These are phyloP conservation scores for Tinospora cordifolia DNA, from an alignment of 164 flowering plant species.

Conservation along the genomic window DNA sequence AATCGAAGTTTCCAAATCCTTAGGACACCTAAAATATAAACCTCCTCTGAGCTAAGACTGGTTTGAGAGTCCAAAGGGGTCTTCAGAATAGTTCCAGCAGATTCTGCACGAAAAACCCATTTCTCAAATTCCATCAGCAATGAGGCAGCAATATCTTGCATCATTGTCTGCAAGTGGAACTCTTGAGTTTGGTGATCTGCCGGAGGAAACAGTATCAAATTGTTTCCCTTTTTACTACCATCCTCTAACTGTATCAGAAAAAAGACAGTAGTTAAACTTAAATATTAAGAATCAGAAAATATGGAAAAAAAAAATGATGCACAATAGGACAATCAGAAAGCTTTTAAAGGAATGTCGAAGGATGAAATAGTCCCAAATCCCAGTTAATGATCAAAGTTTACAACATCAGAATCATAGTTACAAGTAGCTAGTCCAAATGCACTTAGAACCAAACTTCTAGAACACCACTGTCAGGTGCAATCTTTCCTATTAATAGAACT, in stretches of 20 bases:
- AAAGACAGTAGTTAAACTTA: slow-evolving; percentile 10
- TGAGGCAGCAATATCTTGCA: slow-evolving; percentile 98
- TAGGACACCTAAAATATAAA: slow-evolving; percentile 83
- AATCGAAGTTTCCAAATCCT: slow-evolving; percentile 27
- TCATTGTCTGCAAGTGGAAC: slow-evolving; percentile 86
- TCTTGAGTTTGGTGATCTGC: slow-evolving; percentile 85
- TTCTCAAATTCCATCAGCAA: slow-evolving; percentile 96
- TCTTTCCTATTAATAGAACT: not conserved
- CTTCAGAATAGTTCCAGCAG: slow-evolving; percentile 90
- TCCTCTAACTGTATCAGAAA: slow-evolving; percentile 59
- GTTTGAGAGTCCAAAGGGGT: slow-evolving; percentile 99
- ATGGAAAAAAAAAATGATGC: not conserved
- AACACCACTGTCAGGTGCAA: not conserved
- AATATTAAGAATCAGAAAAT: not conserved
- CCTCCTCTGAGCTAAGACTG: slow-evolving; percentile 99
- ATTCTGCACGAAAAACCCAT: slow-evolving; percentile 96
- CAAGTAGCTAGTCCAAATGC: not conserved
- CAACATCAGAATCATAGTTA: not conserved
- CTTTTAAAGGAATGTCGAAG: not conserved
- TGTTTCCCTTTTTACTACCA: slow-evolving; percentile 51
- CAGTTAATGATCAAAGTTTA: not conserved
- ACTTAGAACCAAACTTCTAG: not conserved
- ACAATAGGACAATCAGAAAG: not conserved
- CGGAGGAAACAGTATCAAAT: slow-evolving; percentile 78
- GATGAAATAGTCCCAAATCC: not conserved